A percentile compares a stretch with the other conserved stretches of the same genome.
These are phyloP conservation scores for Phytophthora cactorum DNA, from an alignment of 352 stramenopile species.

Conservation along the genomic window DNA sequence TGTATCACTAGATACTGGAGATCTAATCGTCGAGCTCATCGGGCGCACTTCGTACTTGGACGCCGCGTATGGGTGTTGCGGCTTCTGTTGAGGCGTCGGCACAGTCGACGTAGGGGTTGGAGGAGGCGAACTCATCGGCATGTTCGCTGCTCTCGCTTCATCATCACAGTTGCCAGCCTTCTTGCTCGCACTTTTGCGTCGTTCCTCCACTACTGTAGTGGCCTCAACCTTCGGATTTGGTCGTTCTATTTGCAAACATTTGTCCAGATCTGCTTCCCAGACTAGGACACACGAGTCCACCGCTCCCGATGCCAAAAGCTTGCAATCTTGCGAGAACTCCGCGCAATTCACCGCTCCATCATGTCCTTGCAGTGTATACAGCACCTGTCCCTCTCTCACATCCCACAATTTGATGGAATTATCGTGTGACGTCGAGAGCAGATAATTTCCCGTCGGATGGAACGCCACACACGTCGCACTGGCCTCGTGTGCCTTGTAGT, in stretches of 20 bases:
- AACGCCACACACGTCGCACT: conserved; percentile 86
- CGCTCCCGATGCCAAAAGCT: conserved; percentile 69
- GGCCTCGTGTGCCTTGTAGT: conserved; percentile 91
- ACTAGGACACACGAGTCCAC: conserved; percentile 87
- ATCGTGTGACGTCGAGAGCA: conserved; percentile 91
- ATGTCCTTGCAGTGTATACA: conserved; percentile 94
- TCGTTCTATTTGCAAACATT: conserved; percentile 65
- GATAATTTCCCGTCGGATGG: conserved; percentile 91
- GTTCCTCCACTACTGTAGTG: conserved; percentile 10
- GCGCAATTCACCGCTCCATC: conserved; percentile 68
- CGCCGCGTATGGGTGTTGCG: conserved; percentile 38
- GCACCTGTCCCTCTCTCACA: conserved; percentile 90
- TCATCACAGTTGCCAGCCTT: conserved; percentile 13
- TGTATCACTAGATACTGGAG: conserved; percentile 8
- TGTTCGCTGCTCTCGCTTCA: conserved; percentile 3
- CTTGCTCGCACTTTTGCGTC: conserved; percentile 8
- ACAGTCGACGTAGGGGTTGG: conserved; percentile 41
- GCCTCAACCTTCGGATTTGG: conserved; percentile 9
- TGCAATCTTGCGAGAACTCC: conserved; percentile 76
- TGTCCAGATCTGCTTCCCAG: conserved; percentile 85
- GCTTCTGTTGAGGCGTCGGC: conserved; percentile 51
- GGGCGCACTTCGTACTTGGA: conserved; percentile 46
- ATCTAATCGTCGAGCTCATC: conserved; percentile 15
- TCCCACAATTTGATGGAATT: conserved; percentile 93
- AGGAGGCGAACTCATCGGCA: conserved; percentile 31